Conservation (phyloP, 139 green algal species). For the Penium margaritaceum region DNA sequence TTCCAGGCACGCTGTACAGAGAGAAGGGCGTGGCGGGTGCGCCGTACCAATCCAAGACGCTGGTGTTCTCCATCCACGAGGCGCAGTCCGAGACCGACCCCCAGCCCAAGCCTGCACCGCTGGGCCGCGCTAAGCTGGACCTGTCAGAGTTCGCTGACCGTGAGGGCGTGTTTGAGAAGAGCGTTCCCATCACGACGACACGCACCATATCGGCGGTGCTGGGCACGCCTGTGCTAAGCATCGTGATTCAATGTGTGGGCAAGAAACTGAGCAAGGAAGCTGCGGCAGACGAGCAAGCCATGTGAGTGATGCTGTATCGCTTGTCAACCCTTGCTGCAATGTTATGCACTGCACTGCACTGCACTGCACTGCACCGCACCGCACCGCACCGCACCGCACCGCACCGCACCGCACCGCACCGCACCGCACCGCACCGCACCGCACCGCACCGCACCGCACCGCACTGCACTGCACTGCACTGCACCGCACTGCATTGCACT, state of each 20-base stretch:
- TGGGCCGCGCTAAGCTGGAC: not conserved
- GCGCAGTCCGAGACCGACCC: not conserved
- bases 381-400: too few species aligned
- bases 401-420: too few species aligned
- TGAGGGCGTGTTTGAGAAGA: not conserved
- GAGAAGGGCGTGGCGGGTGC: not conserved
- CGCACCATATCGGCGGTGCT: not conserved
- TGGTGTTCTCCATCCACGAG: conserved; percentile 1
- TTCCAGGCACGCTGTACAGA: conserved; percentile 6
- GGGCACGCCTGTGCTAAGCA: not conserved
- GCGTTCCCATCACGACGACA: not conserved
- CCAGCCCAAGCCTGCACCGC: not conserved
- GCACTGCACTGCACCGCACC: too few species aligned
- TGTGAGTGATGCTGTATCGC: too few species aligned
- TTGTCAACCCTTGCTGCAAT: too few species aligned
- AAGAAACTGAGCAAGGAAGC: conserved; percentile 12
- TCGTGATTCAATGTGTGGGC: not conserved
- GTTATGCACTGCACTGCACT: too few species aligned
- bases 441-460: too few species aligned
- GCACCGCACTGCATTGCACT: too few species aligned
- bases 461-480: too few species aligned
- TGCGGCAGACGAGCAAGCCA: not conserved
- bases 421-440: too few species aligned
- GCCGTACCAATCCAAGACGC: not conserved
- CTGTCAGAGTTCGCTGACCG: conserved; percentile 5